Evolutionary conservation across 441 rosid species (phyloP).

Genomic region (Pelargonium myrrhifolium): DNA sequence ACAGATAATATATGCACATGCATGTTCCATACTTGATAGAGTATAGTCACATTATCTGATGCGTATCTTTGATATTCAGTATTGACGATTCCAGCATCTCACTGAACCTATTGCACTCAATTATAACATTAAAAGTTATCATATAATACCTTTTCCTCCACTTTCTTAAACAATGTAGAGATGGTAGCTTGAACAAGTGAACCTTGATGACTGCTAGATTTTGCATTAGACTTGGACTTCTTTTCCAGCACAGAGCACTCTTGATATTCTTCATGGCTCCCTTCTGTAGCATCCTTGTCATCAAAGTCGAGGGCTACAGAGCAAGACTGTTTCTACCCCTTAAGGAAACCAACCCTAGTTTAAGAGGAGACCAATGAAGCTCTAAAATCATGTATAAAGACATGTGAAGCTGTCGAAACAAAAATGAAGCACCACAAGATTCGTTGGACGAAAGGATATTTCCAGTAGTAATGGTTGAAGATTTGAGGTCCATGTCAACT

Average conservation of each 20-base stretch:
- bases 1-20: neutral
- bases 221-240: slow-evolving; percentile 31
- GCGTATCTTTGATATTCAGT: neutral
- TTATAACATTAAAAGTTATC: slow-evolving; percentile 2
- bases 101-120: neutral
- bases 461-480: slow-evolving; percentile 14
- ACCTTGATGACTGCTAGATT: slow-evolving; percentile 25
- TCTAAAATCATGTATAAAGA: slow-evolving; percentile 3
- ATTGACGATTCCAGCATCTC: neutral
- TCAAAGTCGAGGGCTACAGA: slow-evolving; percentile 21
- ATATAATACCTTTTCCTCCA: slow-evolving; percentile 43
- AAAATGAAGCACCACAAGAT: slow-evolving; percentile 5
- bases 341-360: slow-evolving; percentile 17
- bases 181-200: slow-evolving; percentile 77
- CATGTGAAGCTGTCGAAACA: slow-evolving; percentile 3
- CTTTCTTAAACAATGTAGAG: slow-evolving; percentile 70
- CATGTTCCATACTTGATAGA: neutral
- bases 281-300: slow-evolving; percentile 19
- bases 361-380: slow-evolving; percentile 4
- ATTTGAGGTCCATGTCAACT: slow-evolving; percentile 23
- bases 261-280: slow-evolving; percentile 22
- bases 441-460: slow-evolving; percentile 22
- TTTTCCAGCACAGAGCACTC: slow-evolving; percentile 22
- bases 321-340: slow-evolving; percentile 26
- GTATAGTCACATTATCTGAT: neutral